Base-by-base conservation (phyloP, 2,329 filamentous ascomycete species). In the Alternaria sp. region DNA sequence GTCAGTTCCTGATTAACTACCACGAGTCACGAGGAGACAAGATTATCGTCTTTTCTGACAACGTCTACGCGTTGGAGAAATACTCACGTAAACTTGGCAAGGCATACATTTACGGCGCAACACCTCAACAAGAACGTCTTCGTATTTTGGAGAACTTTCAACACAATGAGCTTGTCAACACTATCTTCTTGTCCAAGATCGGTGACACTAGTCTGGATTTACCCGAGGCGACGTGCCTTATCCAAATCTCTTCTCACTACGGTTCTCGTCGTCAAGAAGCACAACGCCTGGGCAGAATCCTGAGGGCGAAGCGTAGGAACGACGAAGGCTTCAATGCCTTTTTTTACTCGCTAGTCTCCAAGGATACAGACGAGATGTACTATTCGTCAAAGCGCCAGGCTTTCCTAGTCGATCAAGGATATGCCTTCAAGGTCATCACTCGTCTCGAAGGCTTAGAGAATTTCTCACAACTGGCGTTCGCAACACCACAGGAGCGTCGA, bases 271-370 rank as follows among this genome's bases (percentile, higher is more conserved):
- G 95, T 81, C 95, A 98, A 79, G 95, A 99, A 81, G 95, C 95
- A 0, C 95, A 98, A 77, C 89, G 95, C 3, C 85, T 98, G 0
- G 95, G 95, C 4, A 90, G 95, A 53, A 98, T 99, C 71, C 87
- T 99, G 3, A 88, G 95, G 80, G 95, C 95, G 14, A 99, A 99
- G 81, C 89, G 95, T 18, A 87, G 95, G 76, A 98, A 97, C 71
- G 95, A 99, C 70, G 95, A 98, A 78, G 95, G 95, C 8, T 99
- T 99, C 80, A 99, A 99, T 75, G 95, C 95, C 0, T 99, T 98
- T 80, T 99, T 99, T 83, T 99, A 99, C 81, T 97, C 93, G 0
- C 86, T 99, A 1, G 95, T 99, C 4, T 97, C 92, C 6, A 98
- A 98, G 78, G 95, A 99, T 76, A 99, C 95, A 0, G 90, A 94